These are phyloP conservation scores for Tetraselmis striata DNA, from an alignment of 139 green algal species.

Conservation along the genomic window DNA sequence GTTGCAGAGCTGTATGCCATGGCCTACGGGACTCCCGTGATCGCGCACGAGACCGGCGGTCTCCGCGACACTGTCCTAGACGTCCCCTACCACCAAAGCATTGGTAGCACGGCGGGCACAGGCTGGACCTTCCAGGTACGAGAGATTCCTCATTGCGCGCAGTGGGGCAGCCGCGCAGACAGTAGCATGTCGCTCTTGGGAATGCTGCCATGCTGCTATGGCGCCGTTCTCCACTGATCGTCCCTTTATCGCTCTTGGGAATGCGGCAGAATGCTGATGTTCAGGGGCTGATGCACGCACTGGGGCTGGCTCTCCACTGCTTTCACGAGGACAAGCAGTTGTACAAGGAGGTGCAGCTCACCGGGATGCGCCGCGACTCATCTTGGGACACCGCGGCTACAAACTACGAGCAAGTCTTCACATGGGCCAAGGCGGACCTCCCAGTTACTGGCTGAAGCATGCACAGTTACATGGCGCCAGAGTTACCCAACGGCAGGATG, in stretches of 20 bases:
- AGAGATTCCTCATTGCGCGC: no score
- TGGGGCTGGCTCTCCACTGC: conserved; percentile 41
- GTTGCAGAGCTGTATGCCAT: conserved; percentile 89
- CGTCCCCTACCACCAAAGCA: not conserved
- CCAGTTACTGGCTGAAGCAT: conserved; percentile 13
- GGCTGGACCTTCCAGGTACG: not conserved
- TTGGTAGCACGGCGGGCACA: not conserved
- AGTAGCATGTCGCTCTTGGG: no score
- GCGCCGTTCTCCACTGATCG: no score
- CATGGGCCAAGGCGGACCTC: conserved; percentile 49
- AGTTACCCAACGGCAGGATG: no score
- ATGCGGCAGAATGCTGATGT: not conserved
- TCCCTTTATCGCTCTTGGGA: no score
- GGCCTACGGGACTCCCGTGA: conserved; percentile 90
- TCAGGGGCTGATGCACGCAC: conserved; percentile 8
- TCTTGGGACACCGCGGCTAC: conserved; percentile 67
- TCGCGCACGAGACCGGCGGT: conserved; percentile 82
- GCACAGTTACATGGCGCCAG: no score
- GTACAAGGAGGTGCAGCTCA: conserved; percentile 54
- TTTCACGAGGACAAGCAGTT: conserved; percentile 43
- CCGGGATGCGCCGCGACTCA: conserved; percentile 72
- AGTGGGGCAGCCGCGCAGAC: no score
- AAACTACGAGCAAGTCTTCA: conserved; percentile 77
- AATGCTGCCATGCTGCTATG: no score
- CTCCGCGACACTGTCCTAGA: conserved; percentile 73